Evolutionary conservation across 805 yeast genomes (phyloP), one percentile per base, ranked within the genome.

Genomic region (Lipomyces starkeyi): DNA sequence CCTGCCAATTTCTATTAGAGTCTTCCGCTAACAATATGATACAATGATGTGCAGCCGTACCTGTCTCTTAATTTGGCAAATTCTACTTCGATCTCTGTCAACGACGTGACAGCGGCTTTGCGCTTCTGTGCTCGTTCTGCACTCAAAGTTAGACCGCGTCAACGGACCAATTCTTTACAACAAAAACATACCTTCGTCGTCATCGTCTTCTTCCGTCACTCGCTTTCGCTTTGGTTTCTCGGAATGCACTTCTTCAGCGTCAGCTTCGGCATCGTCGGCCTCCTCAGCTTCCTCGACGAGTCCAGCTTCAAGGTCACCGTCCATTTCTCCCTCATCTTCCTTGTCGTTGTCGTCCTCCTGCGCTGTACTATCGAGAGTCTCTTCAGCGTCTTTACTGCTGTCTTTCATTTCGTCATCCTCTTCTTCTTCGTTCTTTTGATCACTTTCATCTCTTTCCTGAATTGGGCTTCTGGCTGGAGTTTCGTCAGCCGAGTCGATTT

Each of bases 1-100:
- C 74, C 85, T 65, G 52, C 49, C 9, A 43, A 43, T 17, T 43
- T 43, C 49, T 4, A n/a, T 43, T 43, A 37, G 43, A 6, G 37
- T 9, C 22, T 20, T 14, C 9, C 17, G 32, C 6, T 25, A 47
- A 32, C 27, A 47, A 32, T 17, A 20, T 8, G 25, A 25, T 29
- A 27, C 14, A 22, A 57, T 47, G 25, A 8, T 1, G 25, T 7
- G 6, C 1, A n/a, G 58, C 29, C 66, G 22, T 54, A 68, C 71
- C 68, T 85, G 77, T 95, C 98, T 71, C 97, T 86, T 65, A 94
- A 82, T 69, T 85, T 83, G 6, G 98, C 98, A 82, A 93, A 95
- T 64, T 89, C 90, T 55, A 88, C 82, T 77, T 95, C 99, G 66
- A 95, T 92, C 29, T 85, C 86, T 2, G 93, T 89, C 62, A 95